Conservation (phyloP, 306 rosid genomes). For the Pachyrhizus erosus region DNA sequence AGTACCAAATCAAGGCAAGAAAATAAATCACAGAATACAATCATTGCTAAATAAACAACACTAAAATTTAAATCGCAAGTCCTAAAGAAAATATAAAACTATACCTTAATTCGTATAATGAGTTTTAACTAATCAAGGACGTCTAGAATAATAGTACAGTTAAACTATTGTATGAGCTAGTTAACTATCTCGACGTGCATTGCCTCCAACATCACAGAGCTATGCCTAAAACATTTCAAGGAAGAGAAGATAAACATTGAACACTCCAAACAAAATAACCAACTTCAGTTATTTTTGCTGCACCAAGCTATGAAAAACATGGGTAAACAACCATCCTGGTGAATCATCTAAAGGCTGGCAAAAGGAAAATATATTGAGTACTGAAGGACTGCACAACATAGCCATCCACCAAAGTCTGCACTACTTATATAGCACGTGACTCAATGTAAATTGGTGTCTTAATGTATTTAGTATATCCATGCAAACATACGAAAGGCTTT, state of each 20-base stretch:
- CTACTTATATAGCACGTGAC: neutral
- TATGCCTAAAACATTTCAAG: conserved; percentile 28
- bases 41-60: conserved; percentile 6
- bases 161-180: neutral
- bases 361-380: neutral
- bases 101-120: conserved; percentile 17
- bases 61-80: neutral
- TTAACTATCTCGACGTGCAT: neutral
- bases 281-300: neutral
- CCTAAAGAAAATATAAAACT: neutral
- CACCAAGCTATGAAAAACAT: neutral
- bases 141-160: neutral
- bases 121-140: conserved; percentile 20
- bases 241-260: neutral
- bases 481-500: neutral
- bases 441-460: conserved; percentile 2
- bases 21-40: neutral
- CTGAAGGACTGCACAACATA: conserved; percentile 18
- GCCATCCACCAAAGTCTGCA: neutral
- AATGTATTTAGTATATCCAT: neutral
- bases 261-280: neutral
- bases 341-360: conserved; percentile 9
- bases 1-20: conserved; percentile 7
- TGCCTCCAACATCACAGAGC: conserved; percentile 15
- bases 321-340: conserved; percentile 1